These are phyloP conservation scores for Acorus gramineus DNA, from an alignment of 106 monocot species.

Conservation along the genomic window DNA sequence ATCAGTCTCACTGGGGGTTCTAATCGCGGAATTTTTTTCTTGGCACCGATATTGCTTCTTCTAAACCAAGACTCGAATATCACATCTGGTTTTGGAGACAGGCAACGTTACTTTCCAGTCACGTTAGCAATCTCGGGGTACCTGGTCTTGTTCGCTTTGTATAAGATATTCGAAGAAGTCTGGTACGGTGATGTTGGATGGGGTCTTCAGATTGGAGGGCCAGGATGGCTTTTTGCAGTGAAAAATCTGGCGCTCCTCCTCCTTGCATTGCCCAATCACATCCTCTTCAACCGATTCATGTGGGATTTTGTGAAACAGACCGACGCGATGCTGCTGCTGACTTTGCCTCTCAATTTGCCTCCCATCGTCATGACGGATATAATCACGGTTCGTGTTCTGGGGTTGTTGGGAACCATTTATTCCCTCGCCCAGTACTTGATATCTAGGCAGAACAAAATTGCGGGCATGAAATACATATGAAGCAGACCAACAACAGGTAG, in stretches of 20 bases:
- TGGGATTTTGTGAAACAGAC: constrained; percentile 99
- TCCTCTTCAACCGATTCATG: constrained; percentile 98
- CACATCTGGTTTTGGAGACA: constrained; percentile 75
- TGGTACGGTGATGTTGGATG: constrained; percentile 62
- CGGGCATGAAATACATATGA: constrained; percentile 97
- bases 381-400: constrained; percentile 66
- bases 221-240: constrained; percentile 89
- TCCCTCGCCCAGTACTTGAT: constrained; percentile 76
- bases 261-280: constrained; percentile 88
- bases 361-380: constrained; percentile 86
- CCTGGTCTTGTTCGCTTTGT: constrained; percentile 65
- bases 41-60: constrained; percentile 86
- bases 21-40: constrained; percentile 82
- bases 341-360: constrained; percentile 92
- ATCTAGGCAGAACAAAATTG: constrained; percentile 83
- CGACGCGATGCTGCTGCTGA: constrained; percentile 67
- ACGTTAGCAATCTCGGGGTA: constrained; percentile 58
- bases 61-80: constrained; percentile 95
- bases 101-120: constrained; percentile 91
- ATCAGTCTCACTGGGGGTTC: constrained; percentile 73
- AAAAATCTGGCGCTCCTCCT: constrained; percentile 88
- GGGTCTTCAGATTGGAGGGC: constrained; percentile 81
- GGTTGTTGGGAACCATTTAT: constrained; percentile 71
- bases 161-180: constrained; percentile 79
- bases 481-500: background rate